A percentile compares a stretch with the other conserved stretches of the same genome.
Evolutionary conservation across 805 yeast genomes (phyloP).

Genomic region (Monosporozyma aquatica): DNA sequence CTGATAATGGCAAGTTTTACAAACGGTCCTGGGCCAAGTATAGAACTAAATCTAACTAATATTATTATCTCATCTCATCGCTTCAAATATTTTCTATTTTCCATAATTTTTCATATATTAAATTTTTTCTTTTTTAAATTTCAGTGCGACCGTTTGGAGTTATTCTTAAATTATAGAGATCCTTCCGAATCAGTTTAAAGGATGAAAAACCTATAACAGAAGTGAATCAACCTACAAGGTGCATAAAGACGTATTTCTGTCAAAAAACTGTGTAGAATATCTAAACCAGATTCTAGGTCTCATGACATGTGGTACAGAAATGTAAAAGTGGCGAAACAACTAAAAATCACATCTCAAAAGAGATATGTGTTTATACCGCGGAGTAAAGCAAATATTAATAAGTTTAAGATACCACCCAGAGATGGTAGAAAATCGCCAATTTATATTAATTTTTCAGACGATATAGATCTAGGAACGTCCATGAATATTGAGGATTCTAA

Average conservation of each 20-base stretch:
- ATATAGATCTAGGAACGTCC: constrained; percentile 8
- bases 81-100: neutral
- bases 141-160: neutral
- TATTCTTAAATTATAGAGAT: neutral
- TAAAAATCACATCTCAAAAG: neutral
- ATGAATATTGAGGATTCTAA: constrained; percentile 10
- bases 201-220: too few relatives aligned
- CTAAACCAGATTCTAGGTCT: too few relatives aligned
- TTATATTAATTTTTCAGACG: constrained; percentile 7
- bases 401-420: constrained; percentile 2
- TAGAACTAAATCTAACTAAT: neutral
- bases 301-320: neutral
- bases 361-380: constrained; percentile 2
- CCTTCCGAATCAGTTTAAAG: too few relatives aligned
- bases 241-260: too few relatives aligned
- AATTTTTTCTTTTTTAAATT: too few relatives aligned
- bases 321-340: neutral
- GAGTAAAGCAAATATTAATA: neutral
- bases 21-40: too few relatives aligned
- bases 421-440: constrained; percentile 7
- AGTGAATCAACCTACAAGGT: too few relatives aligned
- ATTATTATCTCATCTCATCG: constrained; percentile 12
- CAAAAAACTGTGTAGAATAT: too few relatives aligned
- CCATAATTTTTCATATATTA: neutral
- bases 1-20: too few relatives aligned